Evolutionary conservation across 306 rosid genomes (phyloP).

Genomic region (Rosa rugosa): DNA sequence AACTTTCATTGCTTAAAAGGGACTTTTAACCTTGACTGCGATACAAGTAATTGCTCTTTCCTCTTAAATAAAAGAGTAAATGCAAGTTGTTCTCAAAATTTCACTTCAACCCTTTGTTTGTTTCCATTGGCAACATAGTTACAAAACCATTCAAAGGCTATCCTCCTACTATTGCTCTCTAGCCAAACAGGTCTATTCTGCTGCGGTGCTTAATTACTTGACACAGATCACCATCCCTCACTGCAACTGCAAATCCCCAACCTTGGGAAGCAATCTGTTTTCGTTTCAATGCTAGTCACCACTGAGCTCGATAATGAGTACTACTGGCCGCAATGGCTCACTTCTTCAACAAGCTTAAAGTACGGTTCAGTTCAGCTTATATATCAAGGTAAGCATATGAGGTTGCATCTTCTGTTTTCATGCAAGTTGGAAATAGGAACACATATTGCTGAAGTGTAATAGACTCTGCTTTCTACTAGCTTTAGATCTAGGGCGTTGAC

Average conservation of each 20-base stretch:
- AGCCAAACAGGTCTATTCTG: not conserved
- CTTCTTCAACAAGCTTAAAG: not conserved
- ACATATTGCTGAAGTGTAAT: not conserved
- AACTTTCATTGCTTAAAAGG: slow-evolving; percentile 44
- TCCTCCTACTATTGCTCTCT: not conserved
- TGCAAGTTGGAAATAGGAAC: not conserved
- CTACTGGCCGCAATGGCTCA: not conserved
- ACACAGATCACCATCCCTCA: not conserved
- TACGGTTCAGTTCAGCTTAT: not conserved
- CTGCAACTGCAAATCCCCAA: not conserved
- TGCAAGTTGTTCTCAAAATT: slow-evolving; percentile 1
- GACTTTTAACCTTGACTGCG: slow-evolving; percentile 41
- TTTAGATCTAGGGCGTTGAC: not conserved
- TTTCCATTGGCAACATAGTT: not conserved
- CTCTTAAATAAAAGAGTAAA: no score
- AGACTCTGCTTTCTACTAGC: not conserved
- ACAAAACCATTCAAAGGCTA: slow-evolving; percentile 4
- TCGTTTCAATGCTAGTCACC: not conserved
- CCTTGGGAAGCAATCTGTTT: not conserved
- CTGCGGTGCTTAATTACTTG: no score
- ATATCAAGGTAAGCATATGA: not conserved
- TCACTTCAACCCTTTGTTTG: slow-evolving; percentile 3
- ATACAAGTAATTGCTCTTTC: slow-evolving; percentile 14
- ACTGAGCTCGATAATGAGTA: not conserved
- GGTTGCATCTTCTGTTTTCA: not conserved